These are phyloP conservation scores for Capsicum pubescens DNA, from an alignment of 257 asterid genomes.

Conservation along the genomic window DNA sequence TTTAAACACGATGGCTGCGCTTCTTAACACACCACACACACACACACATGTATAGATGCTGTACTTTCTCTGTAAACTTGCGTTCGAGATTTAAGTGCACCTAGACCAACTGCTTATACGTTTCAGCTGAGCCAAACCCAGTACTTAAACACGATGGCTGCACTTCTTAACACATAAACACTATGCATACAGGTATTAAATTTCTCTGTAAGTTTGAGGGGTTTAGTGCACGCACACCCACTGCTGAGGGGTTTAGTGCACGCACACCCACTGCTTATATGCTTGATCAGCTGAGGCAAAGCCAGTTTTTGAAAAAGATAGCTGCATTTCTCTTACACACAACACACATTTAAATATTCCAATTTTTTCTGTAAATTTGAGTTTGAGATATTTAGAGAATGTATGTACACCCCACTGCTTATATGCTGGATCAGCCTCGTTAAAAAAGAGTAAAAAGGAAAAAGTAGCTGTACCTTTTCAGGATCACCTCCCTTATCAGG, in stretches of 20 bases:
- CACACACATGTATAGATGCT: too few species aligned
- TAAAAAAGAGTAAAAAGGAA: background rate
- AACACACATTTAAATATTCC: background rate
- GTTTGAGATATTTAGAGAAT: background rate
- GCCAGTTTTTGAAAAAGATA: background rate
- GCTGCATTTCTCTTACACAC: background rate
- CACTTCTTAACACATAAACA: background rate
- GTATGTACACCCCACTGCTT: background rate
- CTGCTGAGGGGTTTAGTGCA: too few species aligned
- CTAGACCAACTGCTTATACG: too few species aligned
- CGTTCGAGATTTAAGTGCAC: too few species aligned
- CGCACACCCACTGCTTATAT: too few species aligned
- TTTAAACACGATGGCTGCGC: too few species aligned
- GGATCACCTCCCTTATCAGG: constrained; percentile 96
- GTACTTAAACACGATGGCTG: background rate
- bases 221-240: too few species aligned
- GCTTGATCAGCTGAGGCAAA: background rate
- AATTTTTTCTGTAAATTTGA: background rate
- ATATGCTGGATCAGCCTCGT: background rate
- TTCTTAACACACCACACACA: too few species aligned
- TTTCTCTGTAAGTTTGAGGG: too few species aligned
- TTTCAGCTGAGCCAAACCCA: background rate
- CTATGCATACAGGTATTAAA: too few species aligned
- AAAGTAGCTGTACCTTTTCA: constrained; percentile 56
- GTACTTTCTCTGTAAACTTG: too few species aligned